phyloP scores from a whole-genome alignment of 495 filamentous ascomycete genomes.

The Penicillium nucicola region DNA sequence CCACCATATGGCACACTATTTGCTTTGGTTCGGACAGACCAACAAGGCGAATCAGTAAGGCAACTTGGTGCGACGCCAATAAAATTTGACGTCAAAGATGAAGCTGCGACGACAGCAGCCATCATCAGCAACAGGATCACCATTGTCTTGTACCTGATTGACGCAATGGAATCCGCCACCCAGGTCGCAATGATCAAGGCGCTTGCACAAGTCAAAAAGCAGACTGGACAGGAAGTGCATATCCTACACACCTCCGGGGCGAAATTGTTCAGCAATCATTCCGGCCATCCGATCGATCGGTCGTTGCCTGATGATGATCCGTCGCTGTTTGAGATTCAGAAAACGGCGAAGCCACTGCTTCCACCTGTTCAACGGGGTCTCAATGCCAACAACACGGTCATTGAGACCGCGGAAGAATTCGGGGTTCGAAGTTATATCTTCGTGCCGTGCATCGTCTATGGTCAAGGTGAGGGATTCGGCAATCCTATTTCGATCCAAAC shows the following conservation, averaged over 20 bases:
- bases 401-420: conserved; percentile 32
- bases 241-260: conserved; percentile 42
- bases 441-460: conserved; percentile 45
- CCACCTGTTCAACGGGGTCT: conserved; percentile 19
- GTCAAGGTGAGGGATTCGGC: conserved; percentile 44
- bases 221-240: conserved; percentile 38
- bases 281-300: conserved; percentile 23
- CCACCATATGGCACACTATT: no score
- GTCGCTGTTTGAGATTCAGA: conserved; percentile 39
- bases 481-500: conserved; percentile 50
- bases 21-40: no score
- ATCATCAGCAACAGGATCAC: no score
- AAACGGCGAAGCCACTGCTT: conserved; percentile 9
- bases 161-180: no score
- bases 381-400: conserved; percentile 30
- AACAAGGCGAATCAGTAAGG: no score
- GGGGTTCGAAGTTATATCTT: conserved; percentile 48
- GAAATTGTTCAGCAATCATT: conserved; percentile 32
- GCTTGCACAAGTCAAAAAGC: conserved; percentile 35
- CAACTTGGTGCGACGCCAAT: no score
- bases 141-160: no score
- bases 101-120: no score
- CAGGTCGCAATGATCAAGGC: conserved; percentile 42
- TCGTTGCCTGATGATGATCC: conserved; percentile 42
- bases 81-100: no score